Conservation (phyloP, 495 filamentous ascomycete genomes). For the Wilcoxina mikolae region DNA sequence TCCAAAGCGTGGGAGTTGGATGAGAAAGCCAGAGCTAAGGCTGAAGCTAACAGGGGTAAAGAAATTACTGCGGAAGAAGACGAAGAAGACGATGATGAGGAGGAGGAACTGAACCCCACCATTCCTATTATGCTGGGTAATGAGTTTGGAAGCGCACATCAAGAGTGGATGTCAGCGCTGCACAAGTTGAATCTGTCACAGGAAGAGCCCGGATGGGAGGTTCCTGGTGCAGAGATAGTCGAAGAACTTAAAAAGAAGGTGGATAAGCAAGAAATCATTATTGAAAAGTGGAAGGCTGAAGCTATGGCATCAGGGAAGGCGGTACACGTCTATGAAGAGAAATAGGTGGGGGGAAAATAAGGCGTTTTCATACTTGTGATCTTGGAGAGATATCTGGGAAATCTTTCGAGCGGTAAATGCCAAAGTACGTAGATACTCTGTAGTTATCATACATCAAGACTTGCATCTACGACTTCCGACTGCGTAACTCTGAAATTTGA, state of each 20-base stretch:
- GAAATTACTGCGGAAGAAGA: slow-evolving; percentile 14
- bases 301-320: no score
- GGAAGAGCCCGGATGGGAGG: slow-evolving; percentile 11
- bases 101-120: slow-evolving; percentile 18
- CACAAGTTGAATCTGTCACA: slow-evolving; percentile 9
- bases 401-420: no score
- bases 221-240: slow-evolving; percentile 4
- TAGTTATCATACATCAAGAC: no score
- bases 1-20: not conserved
- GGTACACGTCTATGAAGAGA: no score
- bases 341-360: no score
- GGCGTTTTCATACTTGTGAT: no score
- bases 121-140: slow-evolving; percentile 20
- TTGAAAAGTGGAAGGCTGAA: no score
- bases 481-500: no score
- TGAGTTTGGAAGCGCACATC: slow-evolving; percentile 3
- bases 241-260: not conserved
- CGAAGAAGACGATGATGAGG: slow-evolving; percentile 12
- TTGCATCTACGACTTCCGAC: no score
- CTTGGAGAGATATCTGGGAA: no score
- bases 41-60: slow-evolving; percentile 3
- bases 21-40: not conserved
- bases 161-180: slow-evolving; percentile 19
- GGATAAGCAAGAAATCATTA: slow-evolving; percentile 3
- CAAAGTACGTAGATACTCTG: no score